Base-by-base conservation (phyloP, 1,139 yeast genomes). In the Geotrichum reessii region DNA sequence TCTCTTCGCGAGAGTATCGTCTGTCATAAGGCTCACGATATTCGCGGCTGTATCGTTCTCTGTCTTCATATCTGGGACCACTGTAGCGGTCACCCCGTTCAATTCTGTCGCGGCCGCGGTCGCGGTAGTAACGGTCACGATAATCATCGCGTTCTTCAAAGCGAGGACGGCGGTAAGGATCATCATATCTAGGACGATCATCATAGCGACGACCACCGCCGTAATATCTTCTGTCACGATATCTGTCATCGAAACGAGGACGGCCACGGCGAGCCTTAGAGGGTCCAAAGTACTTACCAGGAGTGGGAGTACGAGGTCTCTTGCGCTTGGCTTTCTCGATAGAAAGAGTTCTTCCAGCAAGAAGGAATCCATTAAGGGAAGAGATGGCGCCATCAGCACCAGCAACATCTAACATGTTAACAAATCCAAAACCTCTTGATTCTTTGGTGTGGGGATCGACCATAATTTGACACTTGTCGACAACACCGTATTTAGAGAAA, bases 231-330 rank as follows among this genome's bases (percentile, higher is more conserved):
- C 61, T 57, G 21, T 56, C 60, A 37, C 64, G 58, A 49, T 58
- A 58, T 19, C 64, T 57, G 61, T 62, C 64, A 28, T 63, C 66
- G 48, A 44, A 58, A 47, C 65, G 61, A 22, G 59, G 58, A 22
- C 69, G 61, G 33, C 64, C 63, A 24, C 68, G 64, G 53, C 68
- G 65, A 27, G 66, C 64, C 65, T 70, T 73, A 47, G 74, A 72
- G n/a, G 77, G 74, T 2, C 77, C 77, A 61, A 68, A 71, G 64
- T 74, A 74, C 63, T 69, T 71, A 49, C 77, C 77, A n/a, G 77
- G 77, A 3, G 77, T 74, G 25, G 77, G 77, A 19, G 76, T 71
- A 50, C 75, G 68, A 47, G 77, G 74, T 47, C 76, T 65, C 63
- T 70, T 69, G 52, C 77, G 71, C 59, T 70, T 70, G 47, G 77